Conservation (phyloP, 257 asterid species). For the Scutellaria barbata region DNA sequence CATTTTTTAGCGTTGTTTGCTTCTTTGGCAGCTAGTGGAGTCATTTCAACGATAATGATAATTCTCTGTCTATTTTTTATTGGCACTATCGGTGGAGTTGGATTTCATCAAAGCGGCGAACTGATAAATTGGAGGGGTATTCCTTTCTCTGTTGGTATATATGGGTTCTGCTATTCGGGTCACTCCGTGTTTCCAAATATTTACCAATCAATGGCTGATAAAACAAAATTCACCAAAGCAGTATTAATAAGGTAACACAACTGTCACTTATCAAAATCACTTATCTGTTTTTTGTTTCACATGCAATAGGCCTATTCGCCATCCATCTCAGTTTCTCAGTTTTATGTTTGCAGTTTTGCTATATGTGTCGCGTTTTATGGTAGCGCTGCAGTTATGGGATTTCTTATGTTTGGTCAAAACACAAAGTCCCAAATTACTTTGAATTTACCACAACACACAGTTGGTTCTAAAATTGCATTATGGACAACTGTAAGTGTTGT, state of each 20-base stretch:
- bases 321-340: neutral
- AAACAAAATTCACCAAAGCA: slow-evolving; percentile 73
- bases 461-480: slow-evolving; percentile 66
- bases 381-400: slow-evolving; percentile 82
- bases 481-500: slow-evolving; percentile 81
- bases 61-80: slow-evolving; percentile 58
- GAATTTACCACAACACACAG: slow-evolving; percentile 59
- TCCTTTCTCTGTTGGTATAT: slow-evolving; percentile 83
- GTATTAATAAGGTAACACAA: slow-evolving; percentile 56
- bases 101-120: slow-evolving; percentile 61
- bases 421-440: slow-evolving; percentile 83
- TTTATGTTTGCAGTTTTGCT: slow-evolving; percentile 59
- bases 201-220: slow-evolving; percentile 97
- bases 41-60: slow-evolving; percentile 61
- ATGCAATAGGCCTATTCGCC: neutral
- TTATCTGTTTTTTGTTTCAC: neutral
- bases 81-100: slow-evolving; percentile 67
- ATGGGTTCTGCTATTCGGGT: slow-evolving; percentile 87
- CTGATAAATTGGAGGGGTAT: slow-evolving; percentile 72
- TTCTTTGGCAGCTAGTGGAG: slow-evolving; percentile 78
- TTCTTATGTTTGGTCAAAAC: slow-evolving; percentile 79
- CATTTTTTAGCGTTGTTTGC: slow-evolving; percentile 10
- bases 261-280: neutral
- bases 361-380: slow-evolving; percentile 73
- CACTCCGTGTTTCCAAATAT: slow-evolving; percentile 95